Evolutionary conservation across 495 filamentous ascomycete genomes (phyloP), one percentile per base, ranked within the genome.

Genomic region (Aspergillus panamensis): DNA sequence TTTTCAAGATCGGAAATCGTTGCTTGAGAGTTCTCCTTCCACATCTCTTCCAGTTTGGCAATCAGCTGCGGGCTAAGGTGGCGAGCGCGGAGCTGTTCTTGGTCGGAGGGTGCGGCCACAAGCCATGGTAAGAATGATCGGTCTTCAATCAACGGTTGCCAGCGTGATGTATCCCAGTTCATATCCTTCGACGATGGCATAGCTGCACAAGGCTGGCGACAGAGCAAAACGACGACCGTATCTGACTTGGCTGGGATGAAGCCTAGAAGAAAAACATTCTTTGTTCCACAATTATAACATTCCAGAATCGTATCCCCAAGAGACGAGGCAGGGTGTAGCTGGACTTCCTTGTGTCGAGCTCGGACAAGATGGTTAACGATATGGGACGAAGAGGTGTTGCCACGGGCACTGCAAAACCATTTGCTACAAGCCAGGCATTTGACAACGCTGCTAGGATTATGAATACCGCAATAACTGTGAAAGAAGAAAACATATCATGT

Each of bases 241-340:
- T 99, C 94, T 3, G 93, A 97, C 69, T 97, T 97, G 13, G 94
- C 94, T n/a, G 94, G 94, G 62, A 99, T 99, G 70, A 99, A 99
- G 25, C 94, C 94, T 12, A 99, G 88, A n/a, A 97, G 83, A 66
- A 99, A 99, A 50, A 97, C 94, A 74, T 99, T 99, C 73, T 97
- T 99, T 1, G 91, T 97, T 48, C 95, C 94, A 73, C 94, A 99
- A 69, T 97, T 99, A 79, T 99, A 99, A 77, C 94, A 99, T 77
- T 99, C 94, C 48, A 99, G 81, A 48, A 94, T 89, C 4, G 94
- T 99, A 70, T 99, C 94, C 45, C 94, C 94, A 30, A 99, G 87
- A n/a, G 92, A 87, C 13, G 95, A 97, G 62, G 84, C 84, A 1
- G 95, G 92, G 71, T 99, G 94, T 33, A 99, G 83, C 65, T 96